A percentile compares a stretch with the other conserved stretches of the same genome.
Evolutionary conservation across 2,329 filamentous ascomycete genomes (phyloP).

Genomic region (Colletotrichum musae): DNA sequence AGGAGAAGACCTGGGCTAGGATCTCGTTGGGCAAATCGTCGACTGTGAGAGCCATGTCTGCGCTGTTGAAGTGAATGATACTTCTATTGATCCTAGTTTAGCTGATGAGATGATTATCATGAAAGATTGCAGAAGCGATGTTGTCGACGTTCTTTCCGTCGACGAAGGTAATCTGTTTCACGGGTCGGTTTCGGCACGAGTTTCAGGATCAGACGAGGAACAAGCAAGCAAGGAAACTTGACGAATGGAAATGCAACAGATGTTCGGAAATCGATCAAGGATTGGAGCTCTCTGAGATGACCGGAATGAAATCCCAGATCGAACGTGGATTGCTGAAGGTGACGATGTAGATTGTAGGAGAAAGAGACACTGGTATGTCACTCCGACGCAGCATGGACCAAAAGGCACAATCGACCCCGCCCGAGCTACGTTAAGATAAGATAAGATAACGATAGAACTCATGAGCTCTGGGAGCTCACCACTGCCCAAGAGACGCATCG

Average conservation of each 20-base stretch:
- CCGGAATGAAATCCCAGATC: no score
- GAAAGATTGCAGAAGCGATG: background rate
- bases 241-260: no score
- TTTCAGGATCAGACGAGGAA: slow-evolving; percentile 25
- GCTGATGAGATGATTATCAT: background rate
- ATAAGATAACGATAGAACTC: slow-evolving; percentile 6
- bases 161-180: slow-evolving; percentile 19
- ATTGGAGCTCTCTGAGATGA: no score
- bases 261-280: no score
- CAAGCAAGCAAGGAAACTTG: background rate
- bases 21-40: slow-evolving; percentile 72
- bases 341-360: background rate
- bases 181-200: slow-evolving; percentile 17
- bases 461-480: no score
- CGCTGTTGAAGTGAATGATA: background rate
- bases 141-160: no score
- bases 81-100: background rate
- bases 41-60: slow-evolving; percentile 41
- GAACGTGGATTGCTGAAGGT: no score
- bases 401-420: background rate
- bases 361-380: background rate
- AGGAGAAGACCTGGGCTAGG: slow-evolving; percentile 69
- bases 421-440: slow-evolving; percentile 15
- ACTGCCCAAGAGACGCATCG: no score
- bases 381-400: background rate